These are phyloP conservation scores for Boletus pseudopeckii DNA, from an alignment of 768 basidiomycete species.

Conservation along the genomic window DNA sequence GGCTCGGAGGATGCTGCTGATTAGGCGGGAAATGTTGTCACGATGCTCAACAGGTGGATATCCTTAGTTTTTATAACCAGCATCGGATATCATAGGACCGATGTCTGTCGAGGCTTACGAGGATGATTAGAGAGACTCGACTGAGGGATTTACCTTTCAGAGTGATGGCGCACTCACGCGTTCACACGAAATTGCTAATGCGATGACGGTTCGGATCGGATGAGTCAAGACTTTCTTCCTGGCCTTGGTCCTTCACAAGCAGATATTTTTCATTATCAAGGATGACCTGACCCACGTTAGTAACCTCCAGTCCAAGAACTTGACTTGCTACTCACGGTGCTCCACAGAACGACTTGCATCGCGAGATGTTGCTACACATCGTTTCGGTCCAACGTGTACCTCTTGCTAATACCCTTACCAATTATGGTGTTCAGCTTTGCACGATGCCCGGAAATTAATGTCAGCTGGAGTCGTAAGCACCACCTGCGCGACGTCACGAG, in stretches of 20 bases:
- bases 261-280: too few species aligned
- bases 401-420: too few species aligned
- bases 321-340: too few species aligned
- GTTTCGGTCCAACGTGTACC: too few species aligned
- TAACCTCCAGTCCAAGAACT: too few species aligned
- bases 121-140: conserved; percentile 10
- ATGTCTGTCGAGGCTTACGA: background rate
- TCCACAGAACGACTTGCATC: too few species aligned
- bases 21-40: too few species aligned
- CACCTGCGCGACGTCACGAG: background rate
- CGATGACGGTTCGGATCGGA: background rate
- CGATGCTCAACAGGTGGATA: background rate
- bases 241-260: background rate
- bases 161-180: conserved; percentile 23
- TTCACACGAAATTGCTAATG: conserved; percentile 18
- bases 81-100: background rate
- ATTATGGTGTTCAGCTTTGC: background rate
- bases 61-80: conserved; percentile 18
- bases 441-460: background rate
- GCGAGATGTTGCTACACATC: too few species aligned
- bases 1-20: background rate
- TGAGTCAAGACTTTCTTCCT: background rate
- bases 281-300: too few species aligned
- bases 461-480: background rate
- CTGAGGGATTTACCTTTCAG: conserved; percentile 20